Conservation (phyloP, 2,329 filamentous ascomycete genomes). For the Cladosporium sp. region DNA sequence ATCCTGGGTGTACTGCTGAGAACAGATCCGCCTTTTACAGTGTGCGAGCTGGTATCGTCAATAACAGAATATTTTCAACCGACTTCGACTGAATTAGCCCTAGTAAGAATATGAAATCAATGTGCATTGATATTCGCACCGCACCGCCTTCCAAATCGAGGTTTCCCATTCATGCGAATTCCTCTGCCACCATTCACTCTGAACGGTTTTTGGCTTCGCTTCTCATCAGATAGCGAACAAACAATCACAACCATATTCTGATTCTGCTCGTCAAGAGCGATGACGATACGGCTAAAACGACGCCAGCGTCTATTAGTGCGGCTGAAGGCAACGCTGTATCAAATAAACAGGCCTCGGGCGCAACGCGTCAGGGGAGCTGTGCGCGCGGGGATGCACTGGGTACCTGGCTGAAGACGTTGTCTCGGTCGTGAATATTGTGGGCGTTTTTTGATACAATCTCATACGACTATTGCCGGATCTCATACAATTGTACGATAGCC, state of each 20-base stretch:
- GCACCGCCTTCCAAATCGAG: neutral
- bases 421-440: neutral
- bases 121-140: neutral
- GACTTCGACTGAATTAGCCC: neutral
- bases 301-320: neutral
- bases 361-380: neutral
- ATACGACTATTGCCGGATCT: neutral
- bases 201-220: neutral
- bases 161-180: neutral
- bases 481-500: neutral
- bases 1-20: neutral
- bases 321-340: neutral
- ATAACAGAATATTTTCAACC: neutral
- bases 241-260: neutral
- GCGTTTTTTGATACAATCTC: neutral
- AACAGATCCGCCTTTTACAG: too few species aligned
- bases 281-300: neutral
- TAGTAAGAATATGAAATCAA: neutral
- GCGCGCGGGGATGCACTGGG: neutral
- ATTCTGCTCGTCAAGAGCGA: neutral
- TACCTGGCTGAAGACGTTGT: neutral
- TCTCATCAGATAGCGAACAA: neutral
- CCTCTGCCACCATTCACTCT: neutral
- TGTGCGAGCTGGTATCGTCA: neutral
- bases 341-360: neutral